Percentiles rank a stretch among this genome's conserved stretches.
These are phyloP conservation scores for Naganishia onofrii DNA, from an alignment of 768 basidiomycete genomes.

Conservation along the genomic window DNA sequence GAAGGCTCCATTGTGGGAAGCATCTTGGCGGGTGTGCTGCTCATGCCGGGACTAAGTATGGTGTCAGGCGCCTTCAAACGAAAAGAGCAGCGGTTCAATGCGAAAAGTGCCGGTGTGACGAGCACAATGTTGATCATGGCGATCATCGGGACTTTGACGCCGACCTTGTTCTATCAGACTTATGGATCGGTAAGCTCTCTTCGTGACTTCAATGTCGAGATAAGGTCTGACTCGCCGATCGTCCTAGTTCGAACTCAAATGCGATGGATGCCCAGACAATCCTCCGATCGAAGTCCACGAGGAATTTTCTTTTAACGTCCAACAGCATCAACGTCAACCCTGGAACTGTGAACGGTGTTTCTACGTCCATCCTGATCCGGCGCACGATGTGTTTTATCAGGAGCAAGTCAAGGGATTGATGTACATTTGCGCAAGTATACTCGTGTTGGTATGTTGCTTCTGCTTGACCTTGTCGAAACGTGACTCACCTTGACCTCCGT, in stretches of 20 bases:
- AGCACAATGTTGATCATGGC: conserved; percentile 99
- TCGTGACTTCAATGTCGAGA: background rate
- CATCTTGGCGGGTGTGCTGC: conserved; percentile 86
- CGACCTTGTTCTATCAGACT: conserved; percentile 95
- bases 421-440: conserved; percentile 89
- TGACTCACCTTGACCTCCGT: background rate
- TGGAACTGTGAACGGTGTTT: conserved; percentile 92
- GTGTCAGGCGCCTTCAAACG: conserved; percentile 77
- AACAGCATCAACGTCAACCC: conserved; percentile 49
- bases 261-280: conserved; percentile 46
- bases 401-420: conserved; percentile 90
- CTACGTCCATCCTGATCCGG: conserved; percentile 90
- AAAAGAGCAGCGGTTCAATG: conserved; percentile 98
- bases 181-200: conserved; percentile 80
- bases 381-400: conserved; percentile 92
- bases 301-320: background rate
- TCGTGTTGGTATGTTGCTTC: conserved; percentile 71
- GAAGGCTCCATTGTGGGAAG: conserved; percentile 96
- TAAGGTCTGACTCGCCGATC: conserved; percentile 17
- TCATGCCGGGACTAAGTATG: conserved; percentile 98
- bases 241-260: conserved; percentile 45
- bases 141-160: conserved; percentile 89
- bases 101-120: conserved; percentile 97
- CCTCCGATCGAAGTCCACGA: conserved; percentile 19
- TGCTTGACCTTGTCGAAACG: background rate